Evolutionary conservation across 768 basidiomycete genomes (phyloP), one percentile per base, ranked within the genome.

Genomic region (Ramaria sp.): DNA sequence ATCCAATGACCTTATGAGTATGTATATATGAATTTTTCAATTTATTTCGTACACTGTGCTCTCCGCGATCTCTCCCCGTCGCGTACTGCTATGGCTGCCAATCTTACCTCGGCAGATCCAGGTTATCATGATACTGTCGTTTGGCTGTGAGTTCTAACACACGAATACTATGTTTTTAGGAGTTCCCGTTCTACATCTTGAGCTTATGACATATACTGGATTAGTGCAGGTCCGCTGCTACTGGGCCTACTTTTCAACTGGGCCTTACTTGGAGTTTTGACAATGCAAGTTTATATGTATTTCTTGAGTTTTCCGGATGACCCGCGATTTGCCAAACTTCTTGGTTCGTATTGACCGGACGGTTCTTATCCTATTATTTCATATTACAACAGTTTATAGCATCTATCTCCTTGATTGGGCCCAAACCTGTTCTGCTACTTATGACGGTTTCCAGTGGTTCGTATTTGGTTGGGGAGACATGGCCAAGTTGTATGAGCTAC

Each of bases 401-500:
- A 47, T 62, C 3, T 62, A 62, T 47, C 34, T 59, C 4, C 25
- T 60, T 6, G 61, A 62, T 47, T 62, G 59, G 61, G 56, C 48
- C 15, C 61, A 62, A 47, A 62, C 61, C 1, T 53, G 56, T 41
- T 57, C 58, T 10, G 59, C 59, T 6, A 62, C 61, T 1, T 60
- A 62, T 27, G 61, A 62, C 32, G 58, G 41, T 4, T 59, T 62
- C 36, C 59, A 62, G 12, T 62, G 61, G 61, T 62, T 60, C 34
- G 60, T 60, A 10, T 59, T 57, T 52, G 61, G 59, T 12, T 62
- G 58, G 57, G 61, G 61, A 9, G 43, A 39, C 24, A 48, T 49
- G 8, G 47, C 48, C 6, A 48, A 50, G 1, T 48, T 62, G 13
- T 57, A 57, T 50, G 38, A 42, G 15, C 12, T 57, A 0, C 58